phyloP scores from a whole-genome alignment of 108 stramenopile species.

The Conticribra weissflogii region DNA sequence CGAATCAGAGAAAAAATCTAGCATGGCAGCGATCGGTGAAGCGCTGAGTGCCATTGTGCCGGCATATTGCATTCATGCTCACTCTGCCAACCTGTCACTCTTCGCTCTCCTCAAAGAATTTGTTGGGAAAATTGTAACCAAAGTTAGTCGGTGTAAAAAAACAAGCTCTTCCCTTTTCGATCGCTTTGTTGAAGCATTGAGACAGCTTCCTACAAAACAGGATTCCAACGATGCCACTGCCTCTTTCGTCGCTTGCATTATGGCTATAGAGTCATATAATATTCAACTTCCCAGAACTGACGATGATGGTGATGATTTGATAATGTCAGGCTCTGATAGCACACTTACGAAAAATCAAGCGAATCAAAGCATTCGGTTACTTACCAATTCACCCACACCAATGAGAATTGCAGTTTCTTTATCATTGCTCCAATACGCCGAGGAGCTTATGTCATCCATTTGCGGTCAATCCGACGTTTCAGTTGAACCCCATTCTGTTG shows the following conservation, averaged over 20 bases:
- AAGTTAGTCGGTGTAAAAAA: constrained; percentile 24
- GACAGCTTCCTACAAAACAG: constrained; percentile 32
- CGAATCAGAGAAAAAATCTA: constrained; percentile 8
- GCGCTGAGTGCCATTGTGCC: constrained; percentile 57
- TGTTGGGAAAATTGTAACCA: constrained; percentile 34
- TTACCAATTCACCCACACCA: constrained; percentile 31
- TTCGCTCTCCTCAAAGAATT: constrained; percentile 55
- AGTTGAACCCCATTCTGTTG: constrained; percentile 3
- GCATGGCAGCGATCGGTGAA: constrained; percentile 35
- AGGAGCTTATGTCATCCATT: constrained; percentile 44
- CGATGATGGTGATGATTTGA: constrained; percentile 5
- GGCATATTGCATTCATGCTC: constrained; percentile 58
- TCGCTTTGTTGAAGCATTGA: constrained; percentile 51
- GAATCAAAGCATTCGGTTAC: constrained; percentile 26
- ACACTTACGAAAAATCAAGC: not conserved
- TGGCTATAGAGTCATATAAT: constrained; percentile 40
- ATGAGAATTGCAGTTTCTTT: constrained; percentile 41
- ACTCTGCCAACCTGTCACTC: constrained; percentile 48
- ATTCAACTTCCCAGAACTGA: constrained; percentile 11
- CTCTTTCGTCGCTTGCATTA: constrained; percentile 50
- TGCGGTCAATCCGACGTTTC: constrained; percentile 20
- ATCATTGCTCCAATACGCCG: constrained; percentile 47
- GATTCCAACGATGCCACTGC: constrained; percentile 52
- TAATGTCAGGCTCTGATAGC: not conserved
- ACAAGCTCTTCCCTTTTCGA: constrained; percentile 26